Evolutionary conservation across 768 basidiomycete species (phyloP).

Genomic region (Leucosporidium yakuticum): DNA sequence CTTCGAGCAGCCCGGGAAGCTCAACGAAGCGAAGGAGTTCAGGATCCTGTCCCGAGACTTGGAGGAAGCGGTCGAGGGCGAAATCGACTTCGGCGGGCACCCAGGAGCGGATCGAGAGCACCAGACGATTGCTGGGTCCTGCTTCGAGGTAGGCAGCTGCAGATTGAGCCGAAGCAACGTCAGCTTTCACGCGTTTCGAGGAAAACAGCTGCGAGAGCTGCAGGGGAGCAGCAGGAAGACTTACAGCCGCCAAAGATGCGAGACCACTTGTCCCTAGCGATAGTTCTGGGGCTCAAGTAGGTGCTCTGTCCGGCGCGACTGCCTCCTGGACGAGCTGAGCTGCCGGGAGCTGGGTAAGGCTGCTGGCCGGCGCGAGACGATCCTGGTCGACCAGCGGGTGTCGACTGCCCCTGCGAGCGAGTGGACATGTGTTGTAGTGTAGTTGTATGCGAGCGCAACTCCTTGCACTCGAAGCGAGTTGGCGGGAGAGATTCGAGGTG

Average conservation of each 20-base stretch:
- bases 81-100: conserved; percentile 77
- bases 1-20: conserved; percentile 73
- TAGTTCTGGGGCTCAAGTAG: background rate
- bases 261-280: conserved; percentile 12
- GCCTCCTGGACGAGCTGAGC: no score
- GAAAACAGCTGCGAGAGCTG: background rate
- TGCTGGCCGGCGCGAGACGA: no score
- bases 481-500: no score
- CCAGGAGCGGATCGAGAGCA: conserved; percentile 78
- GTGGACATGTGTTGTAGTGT: no score
- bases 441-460: no score
- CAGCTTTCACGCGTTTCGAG: no score
- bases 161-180: background rate
- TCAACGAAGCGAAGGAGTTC: conserved; percentile 66
- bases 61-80: conserved; percentile 79
- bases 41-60: conserved; percentile 59
- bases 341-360: no score
- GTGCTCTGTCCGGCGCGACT: no score
- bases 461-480: no score
- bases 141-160: conserved; percentile 63
- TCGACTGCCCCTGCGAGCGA: no score
- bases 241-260: conserved; percentile 11
- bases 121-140: conserved; percentile 73
- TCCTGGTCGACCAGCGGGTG: no score
- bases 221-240: background rate